Evolutionary conservation across 495 filamentous ascomycete species (phyloP).

Genomic region (Podospora australis): DNA sequence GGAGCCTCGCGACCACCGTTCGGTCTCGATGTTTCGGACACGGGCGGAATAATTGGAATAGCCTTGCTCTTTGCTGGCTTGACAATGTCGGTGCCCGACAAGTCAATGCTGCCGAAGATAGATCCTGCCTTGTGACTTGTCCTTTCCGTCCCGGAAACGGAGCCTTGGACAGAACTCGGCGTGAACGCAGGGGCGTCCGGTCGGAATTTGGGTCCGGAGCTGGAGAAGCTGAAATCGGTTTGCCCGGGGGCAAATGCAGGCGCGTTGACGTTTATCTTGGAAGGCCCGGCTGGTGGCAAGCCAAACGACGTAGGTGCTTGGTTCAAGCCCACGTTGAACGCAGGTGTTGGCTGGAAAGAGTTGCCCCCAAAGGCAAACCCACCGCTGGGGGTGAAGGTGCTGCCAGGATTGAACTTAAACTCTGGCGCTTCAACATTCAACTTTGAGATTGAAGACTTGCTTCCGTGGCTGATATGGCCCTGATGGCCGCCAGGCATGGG

Average conservation of each 20-base stretch:
- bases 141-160: slow-evolving; percentile 33
- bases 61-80: slow-evolving; percentile 70
- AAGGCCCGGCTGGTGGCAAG: slow-evolving; percentile 27
- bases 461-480: slow-evolving; percentile 45
- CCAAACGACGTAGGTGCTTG: slow-evolving; percentile 24
- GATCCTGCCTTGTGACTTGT: slow-evolving; percentile 36
- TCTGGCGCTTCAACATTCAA: slow-evolving; percentile 84
- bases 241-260: slow-evolving; percentile 64
- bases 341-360: slow-evolving; percentile 44
- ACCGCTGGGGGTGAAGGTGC: slow-evolving; percentile 52
- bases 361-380: slow-evolving; percentile 48
- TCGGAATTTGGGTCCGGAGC: slow-evolving; percentile 63
- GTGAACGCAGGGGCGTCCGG: slow-evolving; percentile 77
- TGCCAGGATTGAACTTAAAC: slow-evolving; percentile 73
- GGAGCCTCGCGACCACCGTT: slow-evolving; percentile 42
- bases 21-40: slow-evolving; percentile 34
- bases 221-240: slow-evolving; percentile 69
- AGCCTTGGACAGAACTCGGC: slow-evolving; percentile 44
- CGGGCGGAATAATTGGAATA: slow-evolving; percentile 70
- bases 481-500: slow-evolving; percentile 14
- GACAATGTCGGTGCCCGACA: slow-evolving; percentile 48
- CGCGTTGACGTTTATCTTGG: slow-evolving; percentile 61
- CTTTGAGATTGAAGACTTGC: slow-evolving; percentile 64
- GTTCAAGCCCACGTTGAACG: slow-evolving; percentile 31
- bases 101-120: slow-evolving; percentile 72